These are phyloP conservation scores for Trichophyton schoenleinii DNA, from an alignment of 2,329 filamentous ascomycete genomes.

Conservation along the genomic window DNA sequence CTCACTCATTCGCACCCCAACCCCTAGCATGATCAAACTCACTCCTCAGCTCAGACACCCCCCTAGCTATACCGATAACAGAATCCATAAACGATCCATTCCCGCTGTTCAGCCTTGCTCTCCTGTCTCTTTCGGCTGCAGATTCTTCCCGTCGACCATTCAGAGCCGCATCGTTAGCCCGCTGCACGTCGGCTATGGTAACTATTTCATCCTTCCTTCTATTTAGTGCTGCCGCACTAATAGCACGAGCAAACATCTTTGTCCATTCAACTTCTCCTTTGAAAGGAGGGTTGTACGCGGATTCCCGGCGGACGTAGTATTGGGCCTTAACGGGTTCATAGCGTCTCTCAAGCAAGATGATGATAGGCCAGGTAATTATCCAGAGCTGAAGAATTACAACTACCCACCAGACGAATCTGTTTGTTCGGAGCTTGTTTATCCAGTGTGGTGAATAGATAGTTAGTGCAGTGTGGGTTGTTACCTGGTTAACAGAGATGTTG, in stretches of 20 bases:
- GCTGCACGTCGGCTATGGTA: conserved; percentile 13
- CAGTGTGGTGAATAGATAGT: conserved; percentile 30
- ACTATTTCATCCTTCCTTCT: conserved; percentile 16
- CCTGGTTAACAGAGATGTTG: conserved; percentile 17
- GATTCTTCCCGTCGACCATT: conserved; percentile 1
- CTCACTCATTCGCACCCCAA: conserved; percentile 15
- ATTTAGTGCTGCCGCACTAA: conserved; percentile 26
- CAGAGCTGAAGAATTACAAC: conserved; percentile 29
- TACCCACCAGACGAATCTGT: conserved; percentile 23
- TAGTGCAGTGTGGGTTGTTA: conserved; percentile 19
- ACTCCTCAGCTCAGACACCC: conserved; percentile 48
- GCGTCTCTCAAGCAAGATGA: conserved; percentile 26
- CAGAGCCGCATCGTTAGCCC: not conserved
- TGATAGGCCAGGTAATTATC: conserved; percentile 29
- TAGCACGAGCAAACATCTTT: conserved; percentile 23
- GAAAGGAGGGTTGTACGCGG: conserved; percentile 12
- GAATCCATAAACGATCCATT: conserved; percentile 43
- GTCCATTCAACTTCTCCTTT: conserved; percentile 20
- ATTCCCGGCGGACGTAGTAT: conserved; percentile 20
- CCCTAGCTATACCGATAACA: conserved; percentile 54
- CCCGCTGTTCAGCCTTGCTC: conserved; percentile 16
- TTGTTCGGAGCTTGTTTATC: conserved; percentile 27
- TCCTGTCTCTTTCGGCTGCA: conserved; percentile 14
- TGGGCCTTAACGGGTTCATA: conserved; percentile 24
- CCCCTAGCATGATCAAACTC: conserved; percentile 22